phyloP scores from a whole-genome alignment of 2,329 filamentous ascomycete species.

The Iodosphaeria phyllophila region DNA sequence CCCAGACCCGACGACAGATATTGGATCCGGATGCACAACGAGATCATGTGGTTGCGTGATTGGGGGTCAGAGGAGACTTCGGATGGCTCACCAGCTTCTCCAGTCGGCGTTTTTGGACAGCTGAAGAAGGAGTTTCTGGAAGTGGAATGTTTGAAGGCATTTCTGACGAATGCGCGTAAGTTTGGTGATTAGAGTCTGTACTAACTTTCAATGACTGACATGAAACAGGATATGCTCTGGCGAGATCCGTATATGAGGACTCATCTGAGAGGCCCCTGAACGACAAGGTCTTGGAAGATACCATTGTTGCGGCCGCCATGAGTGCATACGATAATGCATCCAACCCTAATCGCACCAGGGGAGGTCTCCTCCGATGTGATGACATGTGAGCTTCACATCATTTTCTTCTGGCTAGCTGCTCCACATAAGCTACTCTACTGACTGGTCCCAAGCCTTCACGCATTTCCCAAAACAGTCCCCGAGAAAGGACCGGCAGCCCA shows the following conservation, averaged over 20 bases:
- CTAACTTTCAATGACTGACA: conserved; percentile 6
- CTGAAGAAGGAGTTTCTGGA: conserved; percentile 45
- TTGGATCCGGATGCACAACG: conserved; percentile 41
- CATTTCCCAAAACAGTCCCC: conserved; percentile 40
- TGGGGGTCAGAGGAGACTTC: conserved; percentile 40
- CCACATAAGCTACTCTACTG: conserved; percentile 1
- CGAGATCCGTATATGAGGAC: conserved; percentile 40
- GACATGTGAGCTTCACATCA: conserved; percentile 40
- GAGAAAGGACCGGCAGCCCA: conserved; percentile 29
- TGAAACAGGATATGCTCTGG: conserved; percentile 38
- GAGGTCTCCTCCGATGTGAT: conserved; percentile 58
- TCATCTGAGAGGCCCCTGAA: conserved; percentile 28
- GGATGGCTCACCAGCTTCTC: conserved; percentile 6
- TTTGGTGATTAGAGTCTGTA: conserved; percentile 4
- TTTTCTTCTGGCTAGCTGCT: no score
- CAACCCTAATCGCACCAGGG: conserved; percentile 60
- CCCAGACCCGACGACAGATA: conserved; percentile 42
- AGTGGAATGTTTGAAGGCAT: conserved; percentile 48
- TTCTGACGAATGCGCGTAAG: conserved; percentile 43
- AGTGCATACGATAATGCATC: conserved; percentile 64
- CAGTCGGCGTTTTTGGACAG: conserved; percentile 36
- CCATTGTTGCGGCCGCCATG: conserved; percentile 44
- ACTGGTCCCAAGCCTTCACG: conserved; percentile 29
- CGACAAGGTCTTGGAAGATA: conserved; percentile 32
- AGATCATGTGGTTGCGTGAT: conserved; percentile 54